Conservation (phyloP, 2,329 filamentous ascomycete genomes). For the Ophiostoma novo-ulmi region DNA sequence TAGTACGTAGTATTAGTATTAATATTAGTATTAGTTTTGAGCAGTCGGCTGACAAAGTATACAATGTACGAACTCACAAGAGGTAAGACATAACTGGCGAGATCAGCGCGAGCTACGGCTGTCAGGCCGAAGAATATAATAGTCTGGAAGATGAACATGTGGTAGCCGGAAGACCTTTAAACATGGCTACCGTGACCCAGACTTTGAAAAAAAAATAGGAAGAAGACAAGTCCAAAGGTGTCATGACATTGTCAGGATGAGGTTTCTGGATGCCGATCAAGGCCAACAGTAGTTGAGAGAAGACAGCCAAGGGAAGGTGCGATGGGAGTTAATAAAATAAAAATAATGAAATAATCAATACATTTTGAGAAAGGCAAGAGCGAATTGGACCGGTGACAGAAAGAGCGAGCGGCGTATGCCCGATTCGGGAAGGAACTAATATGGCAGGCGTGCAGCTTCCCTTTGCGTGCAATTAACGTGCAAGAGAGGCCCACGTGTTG, state of each 20-base stretch:
- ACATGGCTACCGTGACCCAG: background rate
- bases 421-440: background rate
- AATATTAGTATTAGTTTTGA: too few species aligned
- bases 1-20: constrained; percentile 26
- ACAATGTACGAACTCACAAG: background rate
- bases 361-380: background rate
- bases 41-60: too few species aligned
- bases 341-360: background rate
- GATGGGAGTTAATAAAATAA: background rate
- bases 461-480: background rate
- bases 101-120: background rate
- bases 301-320: background rate
- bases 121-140: background rate
- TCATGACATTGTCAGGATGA: background rate
- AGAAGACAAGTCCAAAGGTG: background rate
- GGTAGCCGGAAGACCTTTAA: background rate
- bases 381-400: background rate
- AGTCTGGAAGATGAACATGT: background rate
- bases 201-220: background rate
- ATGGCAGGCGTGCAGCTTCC: background rate
- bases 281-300: background rate
- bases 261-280: background rate
- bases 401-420: background rate
- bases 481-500: background rate
- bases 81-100: constrained; percentile 3